A percentile compares a stretch with the other conserved stretches of the same genome.
phyloP scores from a whole-genome alignment of 1,284 basidiomycete species.

The Trametes hirsuta region DNA sequence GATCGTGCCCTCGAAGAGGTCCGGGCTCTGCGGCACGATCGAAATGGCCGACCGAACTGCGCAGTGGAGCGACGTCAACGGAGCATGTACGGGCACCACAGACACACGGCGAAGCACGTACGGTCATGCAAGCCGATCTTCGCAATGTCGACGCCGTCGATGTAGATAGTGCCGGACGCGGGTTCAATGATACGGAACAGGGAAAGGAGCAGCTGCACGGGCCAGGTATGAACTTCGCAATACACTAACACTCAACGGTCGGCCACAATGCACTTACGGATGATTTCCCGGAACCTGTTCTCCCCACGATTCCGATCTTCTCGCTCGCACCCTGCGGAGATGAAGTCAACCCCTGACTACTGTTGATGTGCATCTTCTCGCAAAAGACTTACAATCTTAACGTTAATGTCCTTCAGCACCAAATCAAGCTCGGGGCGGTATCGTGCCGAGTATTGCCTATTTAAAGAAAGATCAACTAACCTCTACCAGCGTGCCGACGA shows the following conservation, averaged over 20 bases:
- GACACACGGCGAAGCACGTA: conserved; percentile 37
- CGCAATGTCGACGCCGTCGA: conserved; percentile 86
- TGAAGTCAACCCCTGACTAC: conserved; percentile 1
- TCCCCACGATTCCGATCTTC: conserved; percentile 85
- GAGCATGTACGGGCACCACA: neutral
- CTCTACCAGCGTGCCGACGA: neutral
- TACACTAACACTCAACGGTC: neutral
- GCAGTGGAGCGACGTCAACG: conserved; percentile 2
- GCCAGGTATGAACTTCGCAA: conserved; percentile 1
- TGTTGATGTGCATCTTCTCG: neutral
- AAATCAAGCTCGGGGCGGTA: conserved; percentile 85
- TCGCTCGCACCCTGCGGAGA: conserved; percentile 65
- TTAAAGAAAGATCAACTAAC: neutral
- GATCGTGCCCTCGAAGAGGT: conserved; percentile 86
- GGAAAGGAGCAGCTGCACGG: conserved; percentile 56
- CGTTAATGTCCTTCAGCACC: conserved; percentile 73
- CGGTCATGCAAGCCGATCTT: conserved; percentile 83
- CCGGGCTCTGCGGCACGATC: conserved; percentile 87
- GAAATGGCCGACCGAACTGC: conserved; percentile 76
- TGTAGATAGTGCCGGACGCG: conserved; percentile 73
- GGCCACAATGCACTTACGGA: conserved; percentile 57
- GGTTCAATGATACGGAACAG: conserved; percentile 88
- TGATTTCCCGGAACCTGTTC: conserved; percentile 94
- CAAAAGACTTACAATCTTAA: conserved; percentile 57
- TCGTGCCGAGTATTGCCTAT: conserved; percentile 75